Base-by-base conservation (phyloP, 257 asterid genomes). In the Euphrasia confusa region DNA sequence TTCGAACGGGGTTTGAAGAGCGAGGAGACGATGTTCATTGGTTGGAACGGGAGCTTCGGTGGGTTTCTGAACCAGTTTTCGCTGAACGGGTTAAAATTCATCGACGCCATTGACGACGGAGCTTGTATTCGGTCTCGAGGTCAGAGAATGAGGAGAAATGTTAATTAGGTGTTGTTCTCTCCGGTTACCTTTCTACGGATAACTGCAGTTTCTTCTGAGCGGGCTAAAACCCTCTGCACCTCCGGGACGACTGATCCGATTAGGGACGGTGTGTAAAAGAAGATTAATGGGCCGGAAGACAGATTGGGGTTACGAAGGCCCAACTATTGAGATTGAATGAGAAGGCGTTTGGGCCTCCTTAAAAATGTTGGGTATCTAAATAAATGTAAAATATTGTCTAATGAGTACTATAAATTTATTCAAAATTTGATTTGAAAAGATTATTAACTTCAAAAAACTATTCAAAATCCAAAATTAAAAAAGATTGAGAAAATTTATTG, bases 1-100 rank as follows among this genome's bases (percentile, higher is more conserved):
- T 58, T 64, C 3, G 68, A 37, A 15, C 72, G 77, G 67, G 87
- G 83, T 77, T 80, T 84, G 55, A 84, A 78, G 70, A 77, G 13
- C 0, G 81, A 69, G 13, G 83, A 60, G 12, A 81, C 69, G 44
- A 81, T 61, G 64, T 77, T 73, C 8, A 85, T 54, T 17, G 92
- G 90, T 54, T 79, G 89, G 54, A 90, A 65, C 10, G 83, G 88
- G 63, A 71, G 56, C 60, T 72, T 69, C 12, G 79, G 77, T 11
- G 92, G 88, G 71, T 71, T 74, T 63, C 32, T 79, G 79, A 92
- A 92, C 96, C 97, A 92, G 80, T 80, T 83, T 0, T 80, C 87
- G 37, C 71, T 72, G 72, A 92, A 92, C 11, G 90, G 90, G 61
- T 90, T 90, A 78, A 87, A 80, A 68, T 80, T 83, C 1, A 79